phyloP scores from a whole-genome alignment of 139 green algal species.

The Chlamydomonas asymmetrica region DNA sequence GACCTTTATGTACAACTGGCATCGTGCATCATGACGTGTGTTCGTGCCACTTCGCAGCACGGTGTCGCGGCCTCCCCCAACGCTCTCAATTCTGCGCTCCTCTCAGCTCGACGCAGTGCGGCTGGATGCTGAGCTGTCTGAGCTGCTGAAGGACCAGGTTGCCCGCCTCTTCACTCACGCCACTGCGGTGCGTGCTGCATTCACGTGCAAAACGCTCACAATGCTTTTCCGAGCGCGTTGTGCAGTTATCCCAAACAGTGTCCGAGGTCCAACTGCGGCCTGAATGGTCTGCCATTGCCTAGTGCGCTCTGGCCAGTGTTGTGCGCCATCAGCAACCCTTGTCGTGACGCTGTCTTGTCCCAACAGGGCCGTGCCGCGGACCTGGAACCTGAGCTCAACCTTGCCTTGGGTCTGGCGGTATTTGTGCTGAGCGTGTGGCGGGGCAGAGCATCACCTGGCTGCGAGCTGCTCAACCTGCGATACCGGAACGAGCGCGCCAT shows the following conservation, averaged over 20 bases:
- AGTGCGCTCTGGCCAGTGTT: no score
- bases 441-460: conserved; percentile 76
- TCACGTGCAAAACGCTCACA: no score
- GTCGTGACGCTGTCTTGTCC: neutral
- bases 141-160: conserved; percentile 72
- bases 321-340: no score
- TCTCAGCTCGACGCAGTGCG: conserved; percentile 80
- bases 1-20: neutral
- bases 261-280: no score
- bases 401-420: conserved; percentile 51
- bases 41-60: neutral
- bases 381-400: conserved; percentile 29
- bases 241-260: neutral
- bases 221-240: conserved; percentile 1
- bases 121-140: conserved; percentile 79
- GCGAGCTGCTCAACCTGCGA: conserved; percentile 86
- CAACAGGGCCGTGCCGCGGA: conserved; percentile 13
- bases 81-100: conserved; percentile 70
- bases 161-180: no score
- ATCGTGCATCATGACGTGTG: neutral
- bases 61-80: conserved; percentile 5
- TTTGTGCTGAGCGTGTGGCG: conserved; percentile 67
- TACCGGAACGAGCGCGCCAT: conserved; percentile 69
- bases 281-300: no score
- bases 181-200: no score